These are phyloP conservation scores for Venturia pyrina DNA, from an alignment of 2,329 filamentous ascomycete species.

Conservation along the genomic window DNA sequence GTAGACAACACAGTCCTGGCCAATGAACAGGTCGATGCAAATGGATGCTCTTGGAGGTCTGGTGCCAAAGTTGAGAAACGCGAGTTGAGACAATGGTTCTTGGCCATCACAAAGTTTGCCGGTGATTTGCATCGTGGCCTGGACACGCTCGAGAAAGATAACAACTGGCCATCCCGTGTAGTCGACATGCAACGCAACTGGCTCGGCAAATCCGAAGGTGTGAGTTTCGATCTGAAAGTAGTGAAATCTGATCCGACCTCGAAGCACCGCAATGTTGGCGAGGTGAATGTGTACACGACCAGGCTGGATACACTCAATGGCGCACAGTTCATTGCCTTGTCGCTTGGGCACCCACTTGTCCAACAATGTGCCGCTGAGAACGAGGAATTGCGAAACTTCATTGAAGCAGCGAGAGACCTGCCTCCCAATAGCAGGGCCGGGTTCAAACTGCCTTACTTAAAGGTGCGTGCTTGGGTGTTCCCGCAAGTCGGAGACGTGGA, in stretches of 20 bases:
- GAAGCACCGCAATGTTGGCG: slow-evolving; percentile 27
- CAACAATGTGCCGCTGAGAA: slow-evolving; percentile 49
- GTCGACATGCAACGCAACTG: slow-evolving; percentile 78
- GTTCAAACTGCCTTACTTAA: slow-evolving; percentile 52
- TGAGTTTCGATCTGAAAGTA: slow-evolving; percentile 41
- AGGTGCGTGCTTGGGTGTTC: neutral
- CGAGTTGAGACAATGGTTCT: slow-evolving; percentile 79
- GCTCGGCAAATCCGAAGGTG: slow-evolving; percentile 71
- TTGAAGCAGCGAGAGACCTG: slow-evolving; percentile 47
- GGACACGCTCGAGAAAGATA: slow-evolving; percentile 50
- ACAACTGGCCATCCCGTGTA: slow-evolving; percentile 74
- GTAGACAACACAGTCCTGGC: slow-evolving; percentile 82
- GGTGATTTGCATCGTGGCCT: slow-evolving; percentile 63
- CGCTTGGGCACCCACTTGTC: slow-evolving; percentile 62
- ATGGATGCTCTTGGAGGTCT: slow-evolving; percentile 78
- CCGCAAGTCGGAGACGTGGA: too few species aligned
- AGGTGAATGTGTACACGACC: slow-evolving; percentile 71
- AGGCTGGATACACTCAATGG: slow-evolving; percentile 80
- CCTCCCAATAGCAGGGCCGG: slow-evolving; percentile 49
- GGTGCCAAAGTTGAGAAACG: slow-evolving; percentile 75
- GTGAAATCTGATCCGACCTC: slow-evolving; percentile 15
- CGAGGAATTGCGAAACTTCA: slow-evolving; percentile 53
- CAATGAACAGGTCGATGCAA: slow-evolving; percentile 86
- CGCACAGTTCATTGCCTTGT: slow-evolving; percentile 74
- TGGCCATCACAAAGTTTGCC: slow-evolving; percentile 71